These are phyloP conservation scores for Parachlorella kessleri DNA, from an alignment of 139 green algal genomes.

Conservation along the genomic window DNA sequence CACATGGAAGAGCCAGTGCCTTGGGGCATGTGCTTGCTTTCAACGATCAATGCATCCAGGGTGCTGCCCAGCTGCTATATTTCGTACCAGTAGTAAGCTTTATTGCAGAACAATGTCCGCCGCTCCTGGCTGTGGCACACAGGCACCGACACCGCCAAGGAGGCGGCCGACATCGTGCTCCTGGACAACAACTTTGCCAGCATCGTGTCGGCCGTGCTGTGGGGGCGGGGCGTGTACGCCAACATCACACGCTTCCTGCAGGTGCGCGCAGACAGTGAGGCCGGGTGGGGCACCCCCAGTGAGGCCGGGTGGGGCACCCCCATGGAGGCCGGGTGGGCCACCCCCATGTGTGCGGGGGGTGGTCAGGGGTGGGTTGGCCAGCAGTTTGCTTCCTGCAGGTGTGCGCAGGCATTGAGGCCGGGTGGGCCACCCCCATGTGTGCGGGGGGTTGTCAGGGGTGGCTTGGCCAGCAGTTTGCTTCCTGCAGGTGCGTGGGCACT, in stretches of 20 bases:
- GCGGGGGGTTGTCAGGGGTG: no score
- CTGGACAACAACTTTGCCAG: constrained; percentile 89
- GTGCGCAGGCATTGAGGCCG: background rate
- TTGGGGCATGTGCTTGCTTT: no score
- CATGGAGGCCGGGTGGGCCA: background rate
- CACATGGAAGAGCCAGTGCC: no score
- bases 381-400: constrained; percentile 76
- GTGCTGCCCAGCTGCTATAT: no score
- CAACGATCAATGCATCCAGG: no score
- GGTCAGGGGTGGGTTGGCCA: background rate
- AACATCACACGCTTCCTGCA: constrained; percentile 88
- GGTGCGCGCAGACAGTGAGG: constrained; percentile 13
- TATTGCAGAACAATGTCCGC: no score
- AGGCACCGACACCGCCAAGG: constrained; percentile 82
- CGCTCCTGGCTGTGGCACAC: no score
- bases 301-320: no score
- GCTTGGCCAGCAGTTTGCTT: constrained; percentile 51
- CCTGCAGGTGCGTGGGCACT: constrained; percentile 67
- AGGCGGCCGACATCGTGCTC: constrained; percentile 91
- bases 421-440: no score
- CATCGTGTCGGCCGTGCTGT: constrained; percentile 83
- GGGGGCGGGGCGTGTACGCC: constrained; percentile 88
- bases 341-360: background rate
- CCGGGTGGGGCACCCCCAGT: background rate
- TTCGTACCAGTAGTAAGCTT: no score